phyloP scores from a whole-genome alignment of 2,329 filamentous ascomycete species.

The Neoarthrinium moseri region DNA sequence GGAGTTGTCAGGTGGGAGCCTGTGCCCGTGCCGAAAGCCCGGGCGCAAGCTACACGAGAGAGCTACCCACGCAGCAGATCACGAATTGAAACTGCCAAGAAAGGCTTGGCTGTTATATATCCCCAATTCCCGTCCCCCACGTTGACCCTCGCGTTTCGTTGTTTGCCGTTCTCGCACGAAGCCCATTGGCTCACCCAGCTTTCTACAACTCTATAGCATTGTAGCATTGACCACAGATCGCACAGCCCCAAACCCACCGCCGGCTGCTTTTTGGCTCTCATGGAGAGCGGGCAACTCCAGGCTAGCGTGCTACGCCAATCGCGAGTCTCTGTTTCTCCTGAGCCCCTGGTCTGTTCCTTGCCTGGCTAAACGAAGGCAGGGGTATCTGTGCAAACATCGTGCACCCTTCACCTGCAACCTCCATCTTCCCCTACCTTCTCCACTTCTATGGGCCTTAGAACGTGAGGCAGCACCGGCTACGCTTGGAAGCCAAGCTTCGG shows the following conservation, averaged over 20 bases:
- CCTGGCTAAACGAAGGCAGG: not conserved
- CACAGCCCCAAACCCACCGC: slow-evolving; percentile 2
- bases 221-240: slow-evolving; percentile 4
- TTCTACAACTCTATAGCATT: slow-evolving; percentile 6
- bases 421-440: too few species aligned
- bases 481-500: not conserved
- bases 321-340: not conserved
- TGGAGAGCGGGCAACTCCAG: not conserved
- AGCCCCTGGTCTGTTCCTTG: not conserved
- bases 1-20: not conserved
- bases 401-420: too few species aligned
- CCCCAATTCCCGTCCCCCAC: not conserved
- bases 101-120: slow-evolving; percentile 1
- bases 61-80: not conserved
- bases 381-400: not conserved
- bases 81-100: slow-evolving; percentile 9
- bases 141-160: not conserved
- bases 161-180: not conserved
- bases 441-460: too few species aligned
- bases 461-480: not conserved
- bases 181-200: slow-evolving; percentile 7
- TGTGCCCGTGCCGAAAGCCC: not conserved
- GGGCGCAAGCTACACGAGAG: not conserved
- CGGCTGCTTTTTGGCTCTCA: not conserved
- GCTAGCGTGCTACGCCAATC: slow-evolving; percentile 5